Conservation (phyloP, 257 asterid genomes). For the Echites panduratus region DNA sequence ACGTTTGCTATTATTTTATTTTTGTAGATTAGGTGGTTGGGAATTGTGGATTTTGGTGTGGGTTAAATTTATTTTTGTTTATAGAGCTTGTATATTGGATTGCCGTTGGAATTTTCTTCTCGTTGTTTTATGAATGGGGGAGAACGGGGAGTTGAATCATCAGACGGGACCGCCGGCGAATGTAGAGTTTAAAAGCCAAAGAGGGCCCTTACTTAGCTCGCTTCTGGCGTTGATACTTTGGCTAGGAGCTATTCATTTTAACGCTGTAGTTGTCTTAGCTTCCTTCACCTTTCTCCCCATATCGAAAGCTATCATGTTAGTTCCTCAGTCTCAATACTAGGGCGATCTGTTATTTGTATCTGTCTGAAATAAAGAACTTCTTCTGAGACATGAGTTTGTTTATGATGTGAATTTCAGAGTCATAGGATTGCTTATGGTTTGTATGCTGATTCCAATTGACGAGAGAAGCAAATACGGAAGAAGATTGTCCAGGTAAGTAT, state of each 20-base stretch:
- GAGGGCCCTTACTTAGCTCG: conserved; percentile 35
- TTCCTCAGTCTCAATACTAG: conserved; percentile 2
- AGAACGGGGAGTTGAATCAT: conserved; percentile 24
- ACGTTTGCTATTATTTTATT: neutral
- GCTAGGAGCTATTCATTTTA: conserved; percentile 75
- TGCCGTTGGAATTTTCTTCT: neutral
- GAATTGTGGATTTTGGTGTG: neutral
- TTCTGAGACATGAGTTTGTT: neutral
- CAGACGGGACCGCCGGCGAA: conserved; percentile 28
- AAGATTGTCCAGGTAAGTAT: conserved; percentile 50
- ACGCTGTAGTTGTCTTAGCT: conserved; percentile 30
- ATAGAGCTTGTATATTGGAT: neutral
- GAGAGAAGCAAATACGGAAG: conserved; percentile 66
- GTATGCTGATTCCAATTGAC: conserved; percentile 63
- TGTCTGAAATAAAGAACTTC: no score
- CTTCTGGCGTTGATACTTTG: conserved; percentile 49
- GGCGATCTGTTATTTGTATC: neutral
- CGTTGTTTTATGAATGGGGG: conserved; percentile 24
- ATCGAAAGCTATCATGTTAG: conserved; percentile 56
- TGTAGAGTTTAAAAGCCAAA: conserved; percentile 63
- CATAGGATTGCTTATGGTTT: conserved; percentile 54
- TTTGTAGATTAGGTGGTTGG: neutral
- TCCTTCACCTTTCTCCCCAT: conserved; percentile 65
- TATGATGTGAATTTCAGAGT: conserved; percentile 37
- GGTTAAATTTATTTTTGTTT: neutral